These are phyloP conservation scores for Monosporascus sp. DNA, from an alignment of 2,329 filamentous ascomycete species.

Conservation along the genomic window DNA sequence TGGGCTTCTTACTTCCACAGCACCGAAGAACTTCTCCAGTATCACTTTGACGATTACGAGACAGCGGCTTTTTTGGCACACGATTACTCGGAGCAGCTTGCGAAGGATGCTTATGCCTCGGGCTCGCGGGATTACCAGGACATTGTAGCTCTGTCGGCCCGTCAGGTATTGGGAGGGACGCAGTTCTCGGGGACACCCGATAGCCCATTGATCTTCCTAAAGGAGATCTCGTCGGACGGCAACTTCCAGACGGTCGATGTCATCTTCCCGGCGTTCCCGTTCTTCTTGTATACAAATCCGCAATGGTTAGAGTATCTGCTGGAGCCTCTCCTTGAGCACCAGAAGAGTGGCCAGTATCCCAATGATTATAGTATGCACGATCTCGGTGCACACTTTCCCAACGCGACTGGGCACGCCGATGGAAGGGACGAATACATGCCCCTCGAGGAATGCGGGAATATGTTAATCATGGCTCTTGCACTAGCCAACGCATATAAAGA, in stretches of 20 bases:
- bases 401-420: slow-evolving; percentile 67
- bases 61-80: slow-evolving; percentile 58
- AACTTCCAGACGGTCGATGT: slow-evolving; percentile 85
- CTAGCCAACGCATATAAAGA: slow-evolving; percentile 70
- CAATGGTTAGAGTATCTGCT: slow-evolving; percentile 74
- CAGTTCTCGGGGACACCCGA: slow-evolving; percentile 69
- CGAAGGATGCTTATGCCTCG: slow-evolving; percentile 65
- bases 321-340: slow-evolving; percentile 76
- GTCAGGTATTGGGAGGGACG: slow-evolving; percentile 75
- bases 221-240: slow-evolving; percentile 81
- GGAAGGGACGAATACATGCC: slow-evolving; percentile 71
- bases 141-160: slow-evolving; percentile 70
- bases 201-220: slow-evolving; percentile 70
- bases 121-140: slow-evolving; percentile 72
- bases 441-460: slow-evolving; percentile 68
- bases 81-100: slow-evolving; percentile 70
- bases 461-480: slow-evolving; percentile 74
- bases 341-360: slow-evolving; percentile 76
- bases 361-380: slow-evolving; percentile 79
- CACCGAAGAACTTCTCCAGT: slow-evolving; percentile 59
- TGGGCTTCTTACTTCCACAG: slow-evolving; percentile 71
- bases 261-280: slow-evolving; percentile 80
- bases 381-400: slow-evolving; percentile 66
- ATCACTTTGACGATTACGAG: slow-evolving; percentile 71
- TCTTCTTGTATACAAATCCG: slow-evolving; percentile 82